Percentiles rank a stretch among this genome's conserved stretches.
Conservation (phyloP, 139 green algal genomes). For the Volvox reticuliferus region DNA sequence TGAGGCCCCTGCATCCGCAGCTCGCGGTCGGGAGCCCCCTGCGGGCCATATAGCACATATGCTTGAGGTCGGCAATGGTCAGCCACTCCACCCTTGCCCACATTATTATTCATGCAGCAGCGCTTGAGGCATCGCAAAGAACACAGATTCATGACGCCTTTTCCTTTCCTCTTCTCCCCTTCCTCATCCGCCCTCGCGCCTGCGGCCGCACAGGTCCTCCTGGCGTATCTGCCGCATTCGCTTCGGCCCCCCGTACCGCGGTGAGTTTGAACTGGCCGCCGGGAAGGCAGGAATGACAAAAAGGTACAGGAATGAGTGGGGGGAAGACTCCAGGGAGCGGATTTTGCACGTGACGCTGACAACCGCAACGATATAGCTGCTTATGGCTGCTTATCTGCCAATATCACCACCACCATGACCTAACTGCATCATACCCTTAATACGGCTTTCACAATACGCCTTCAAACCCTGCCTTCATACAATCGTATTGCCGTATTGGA, state of each 20-base stretch:
- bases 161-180: background rate
- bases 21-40: too few relatives aligned
- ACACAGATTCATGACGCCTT: background rate
- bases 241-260: background rate
- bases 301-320: too few relatives aligned
- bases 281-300: too few relatives aligned
- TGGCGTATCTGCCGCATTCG: slow-evolving; percentile 36
- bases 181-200: background rate
- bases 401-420: background rate
- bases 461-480: background rate
- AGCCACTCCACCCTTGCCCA: background rate
- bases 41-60: too few relatives aligned
- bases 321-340: too few relatives aligned
- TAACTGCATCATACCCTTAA: background rate
- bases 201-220: background rate
- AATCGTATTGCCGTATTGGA: background rate
- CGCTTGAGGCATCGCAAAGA: background rate
- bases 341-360: too few relatives aligned
- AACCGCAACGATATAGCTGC: background rate
- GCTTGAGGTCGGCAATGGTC: too few relatives aligned
- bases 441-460: background rate
- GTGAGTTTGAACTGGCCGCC: background rate
- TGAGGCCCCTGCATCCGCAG: too few relatives aligned
- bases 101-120: too few relatives aligned
- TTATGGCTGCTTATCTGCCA: background rate